phyloP scores from a whole-genome alignment of 2,329 filamentous ascomycete species.

The Capronia epimyces region DNA sequence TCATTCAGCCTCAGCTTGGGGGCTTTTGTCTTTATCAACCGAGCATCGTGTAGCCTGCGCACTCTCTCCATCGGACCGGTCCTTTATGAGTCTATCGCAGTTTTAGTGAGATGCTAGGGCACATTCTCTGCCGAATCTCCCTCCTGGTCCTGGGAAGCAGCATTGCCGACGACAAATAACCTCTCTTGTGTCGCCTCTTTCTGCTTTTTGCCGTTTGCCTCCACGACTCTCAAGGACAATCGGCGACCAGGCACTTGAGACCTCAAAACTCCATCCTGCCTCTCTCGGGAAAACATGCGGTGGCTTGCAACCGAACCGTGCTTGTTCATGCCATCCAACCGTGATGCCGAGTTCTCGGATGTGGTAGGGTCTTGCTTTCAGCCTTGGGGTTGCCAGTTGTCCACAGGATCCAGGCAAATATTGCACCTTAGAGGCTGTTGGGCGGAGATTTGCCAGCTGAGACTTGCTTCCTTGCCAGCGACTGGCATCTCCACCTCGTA shows the following conservation, averaged over 20 bases:
- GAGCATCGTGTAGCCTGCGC: neutral
- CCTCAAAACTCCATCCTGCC: neutral
- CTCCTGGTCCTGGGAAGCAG: neutral
- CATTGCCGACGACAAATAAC: neutral
- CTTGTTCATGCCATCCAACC: slow-evolving; percentile 15
- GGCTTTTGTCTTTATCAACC: neutral
- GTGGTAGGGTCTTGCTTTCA: slow-evolving; percentile 11
- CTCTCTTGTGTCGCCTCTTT: neutral
- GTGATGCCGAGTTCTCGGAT: slow-evolving; percentile 18
- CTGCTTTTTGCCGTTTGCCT: too few species aligned
- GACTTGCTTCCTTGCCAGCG: neutral
- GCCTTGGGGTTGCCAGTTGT: slow-evolving; percentile 16
- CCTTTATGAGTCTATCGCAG: neutral
- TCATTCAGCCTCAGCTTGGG: neutral
- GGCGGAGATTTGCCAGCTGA: slow-evolving; percentile 5
- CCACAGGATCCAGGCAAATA: slow-evolving; percentile 8
- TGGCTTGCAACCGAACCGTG: slow-evolving; percentile 9
- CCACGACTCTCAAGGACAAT: neutral
- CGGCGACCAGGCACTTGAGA: neutral
- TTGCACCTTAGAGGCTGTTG: neutral
- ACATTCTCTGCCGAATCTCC: neutral
- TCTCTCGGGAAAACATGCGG: slow-evolving; percentile 15
- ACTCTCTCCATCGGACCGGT: neutral
- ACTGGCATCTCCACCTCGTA: neutral
- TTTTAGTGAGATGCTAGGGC: neutral